A percentile compares a stretch with the other conserved stretches of the same genome.
These are phyloP conservation scores for Apophysomyces sp. DNA, from an alignment of 371 early-diverging fungal genomes.

Conservation along the genomic window DNA sequence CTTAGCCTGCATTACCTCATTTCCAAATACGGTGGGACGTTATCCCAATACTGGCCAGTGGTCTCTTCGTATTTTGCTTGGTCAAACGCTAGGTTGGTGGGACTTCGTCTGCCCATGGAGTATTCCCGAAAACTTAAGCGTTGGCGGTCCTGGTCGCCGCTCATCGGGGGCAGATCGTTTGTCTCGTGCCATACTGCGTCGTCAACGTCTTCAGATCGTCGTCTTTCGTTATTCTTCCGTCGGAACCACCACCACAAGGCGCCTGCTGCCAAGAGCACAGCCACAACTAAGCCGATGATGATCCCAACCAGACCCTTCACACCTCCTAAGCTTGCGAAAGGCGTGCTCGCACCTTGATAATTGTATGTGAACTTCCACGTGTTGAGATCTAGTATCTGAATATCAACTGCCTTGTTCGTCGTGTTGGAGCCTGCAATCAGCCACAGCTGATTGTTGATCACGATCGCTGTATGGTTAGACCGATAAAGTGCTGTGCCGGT, in stretches of 20 bases:
- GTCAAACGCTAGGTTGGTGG: not conserved
- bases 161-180: not conserved
- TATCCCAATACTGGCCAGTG: not conserved
- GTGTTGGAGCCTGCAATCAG: conserved; percentile 26
- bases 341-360: not conserved
- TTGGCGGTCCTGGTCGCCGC: not conserved
- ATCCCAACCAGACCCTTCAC: conserved; percentile 17
- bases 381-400: conserved; percentile 23
- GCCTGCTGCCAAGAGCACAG: not conserved
- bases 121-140: not conserved
- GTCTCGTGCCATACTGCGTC: not conserved
- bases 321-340: conserved; percentile 13
- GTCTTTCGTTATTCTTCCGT: not conserved
- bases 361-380: conserved; percentile 18
- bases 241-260: not conserved
- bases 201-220: not conserved
- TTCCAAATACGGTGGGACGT: not conserved
- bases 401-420: conserved; percentile 22
- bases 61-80: not conserved
- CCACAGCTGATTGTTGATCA: conserved; percentile 23
- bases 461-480: conserved; percentile 25
- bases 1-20: not conserved
- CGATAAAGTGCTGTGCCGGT: conserved; percentile 16
- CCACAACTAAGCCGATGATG: conserved; percentile 11
- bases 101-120: not conserved